A percentile compares a stretch with the other conserved stretches of the same genome.
Evolutionary conservation across 2,329 filamentous ascomycete genomes (phyloP).

Genomic region (Arthrobotrys iridis): DNA sequence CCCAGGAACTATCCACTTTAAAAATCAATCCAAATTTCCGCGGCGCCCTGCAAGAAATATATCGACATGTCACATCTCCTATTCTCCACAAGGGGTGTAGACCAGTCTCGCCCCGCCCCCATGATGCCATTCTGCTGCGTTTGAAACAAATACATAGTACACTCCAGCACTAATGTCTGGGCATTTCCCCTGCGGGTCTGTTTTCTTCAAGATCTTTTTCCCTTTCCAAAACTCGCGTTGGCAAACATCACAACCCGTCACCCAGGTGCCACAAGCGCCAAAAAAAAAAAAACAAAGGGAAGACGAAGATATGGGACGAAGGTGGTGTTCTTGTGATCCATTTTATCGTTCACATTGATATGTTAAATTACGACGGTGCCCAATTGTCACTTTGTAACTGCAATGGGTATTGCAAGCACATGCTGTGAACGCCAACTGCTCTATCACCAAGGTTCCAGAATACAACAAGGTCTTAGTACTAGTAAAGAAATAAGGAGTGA

Average conservation of each 20-base stretch:
- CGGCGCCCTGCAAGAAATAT: constrained; percentile 26
- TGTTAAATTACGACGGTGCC: background rate
- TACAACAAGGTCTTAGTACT: constrained; percentile 10
- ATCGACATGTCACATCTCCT: constrained; percentile 18
- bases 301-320: too few species aligned
- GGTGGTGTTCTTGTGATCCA: background rate
- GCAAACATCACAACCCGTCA: constrained; percentile 9
- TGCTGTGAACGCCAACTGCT: constrained; percentile 1
- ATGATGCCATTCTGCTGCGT: constrained; percentile 15
- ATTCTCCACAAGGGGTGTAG: constrained; percentile 11
- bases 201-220: constrained; percentile 11
- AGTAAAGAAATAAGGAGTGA: background rate
- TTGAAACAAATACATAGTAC: constrained; percentile 8
- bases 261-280: constrained; percentile 1
- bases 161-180: constrained; percentile 3
- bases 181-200: constrained; percentile 18
- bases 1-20: constrained; percentile 23
- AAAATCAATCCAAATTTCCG: constrained; percentile 29
- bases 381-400: background rate
- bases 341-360: background rate
- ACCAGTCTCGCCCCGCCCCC: constrained; percentile 2
- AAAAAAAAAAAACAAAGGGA: constrained; percentile 4
- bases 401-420: background rate
- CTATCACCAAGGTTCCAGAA: constrained; percentile 18
- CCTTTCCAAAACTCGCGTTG: constrained; percentile 1